Conservation (phyloP, 352 stramenopile genomes). For the Lagenidium sp. region DNA sequence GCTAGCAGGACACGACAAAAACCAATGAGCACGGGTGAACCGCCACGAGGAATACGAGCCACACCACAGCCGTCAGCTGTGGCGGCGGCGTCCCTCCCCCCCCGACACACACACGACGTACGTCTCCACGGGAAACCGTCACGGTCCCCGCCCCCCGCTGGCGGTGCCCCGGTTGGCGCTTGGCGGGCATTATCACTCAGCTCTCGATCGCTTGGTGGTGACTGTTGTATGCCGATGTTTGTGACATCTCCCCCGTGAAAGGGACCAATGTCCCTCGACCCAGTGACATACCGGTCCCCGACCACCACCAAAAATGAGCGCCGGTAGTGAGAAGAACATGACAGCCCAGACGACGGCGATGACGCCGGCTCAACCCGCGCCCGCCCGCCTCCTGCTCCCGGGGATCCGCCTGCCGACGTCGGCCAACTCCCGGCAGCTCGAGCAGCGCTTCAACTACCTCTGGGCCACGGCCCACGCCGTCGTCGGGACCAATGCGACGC, state of each 20-base stretch:
- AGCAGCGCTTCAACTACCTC: constrained; percentile 61
- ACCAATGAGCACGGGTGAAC: too few relatives aligned
- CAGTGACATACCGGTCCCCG: too few relatives aligned
- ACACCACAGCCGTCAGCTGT: background rate
- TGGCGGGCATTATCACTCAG: constrained; percentile 4
- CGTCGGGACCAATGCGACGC: constrained; percentile 18
- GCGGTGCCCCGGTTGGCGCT: constrained; percentile 45
- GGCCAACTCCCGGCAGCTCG: constrained; percentile 38
- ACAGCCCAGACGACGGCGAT: background rate
- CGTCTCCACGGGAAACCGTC: constrained; percentile 71
- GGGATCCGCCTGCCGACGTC: constrained; percentile 24
- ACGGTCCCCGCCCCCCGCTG: constrained; percentile 86
- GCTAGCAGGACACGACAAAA: constrained; percentile 17
- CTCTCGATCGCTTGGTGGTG: background rate
- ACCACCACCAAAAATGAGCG: background rate
- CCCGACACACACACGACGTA: constrained; percentile 17
- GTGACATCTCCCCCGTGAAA: background rate
- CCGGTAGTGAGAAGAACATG: background rate
- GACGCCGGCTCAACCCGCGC: background rate
- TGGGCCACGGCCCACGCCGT: constrained; percentile 48
- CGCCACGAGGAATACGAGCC: background rate
- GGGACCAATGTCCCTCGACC: background rate
- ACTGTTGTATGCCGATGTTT: constrained; percentile 6
- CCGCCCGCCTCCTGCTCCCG: constrained; percentile 22
- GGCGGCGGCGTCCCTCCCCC: too few relatives aligned